These are phyloP conservation scores for Yamadazyma diospyri DNA, from an alignment of 1,139 yeast genomes.

Conservation along the genomic window DNA sequence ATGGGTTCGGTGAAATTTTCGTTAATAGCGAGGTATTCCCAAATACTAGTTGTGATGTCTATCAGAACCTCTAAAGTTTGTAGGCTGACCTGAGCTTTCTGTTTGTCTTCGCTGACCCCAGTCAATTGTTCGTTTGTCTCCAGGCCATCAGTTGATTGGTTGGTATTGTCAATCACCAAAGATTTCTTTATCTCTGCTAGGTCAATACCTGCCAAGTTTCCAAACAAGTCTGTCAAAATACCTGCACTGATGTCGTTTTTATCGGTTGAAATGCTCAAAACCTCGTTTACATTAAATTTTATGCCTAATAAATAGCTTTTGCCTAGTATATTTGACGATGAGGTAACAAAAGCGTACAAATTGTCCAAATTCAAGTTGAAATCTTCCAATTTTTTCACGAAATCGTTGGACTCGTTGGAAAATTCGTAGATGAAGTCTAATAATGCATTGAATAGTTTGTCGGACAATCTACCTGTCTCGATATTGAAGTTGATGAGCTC, in stretches of 20 bases:
- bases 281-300: slow-evolving; percentile 55
- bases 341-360: slow-evolving; percentile 13
- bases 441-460: slow-evolving; percentile 47
- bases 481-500: slow-evolving; percentile 36
- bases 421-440: slow-evolving; percentile 66
- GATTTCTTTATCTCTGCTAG: slow-evolving; percentile 34
- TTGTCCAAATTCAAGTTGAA: slow-evolving; percentile 10
- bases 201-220: slow-evolving; percentile 37
- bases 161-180: slow-evolving; percentile 38
- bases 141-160: slow-evolving; percentile 26
- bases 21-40: slow-evolving; percentile 51
- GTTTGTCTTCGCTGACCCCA: slow-evolving; percentile 30
- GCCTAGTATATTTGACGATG: slow-evolving; percentile 38
- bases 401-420: slow-evolving; percentile 60
- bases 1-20: slow-evolving; percentile 24
- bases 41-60: slow-evolving; percentile 71
- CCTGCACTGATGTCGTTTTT: slow-evolving; percentile 21
- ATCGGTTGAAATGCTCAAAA: slow-evolving; percentile 17
- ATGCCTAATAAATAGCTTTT: slow-evolving; percentile 58
- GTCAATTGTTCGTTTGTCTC: slow-evolving; percentile 25
- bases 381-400: slow-evolving; percentile 34
- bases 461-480: slow-evolving; percentile 25
- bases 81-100: slow-evolving; percentile 49
- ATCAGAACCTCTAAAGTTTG: slow-evolving; percentile 67
- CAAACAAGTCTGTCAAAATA: slow-evolving; percentile 24